Percentiles rank a stretch among this genome's conserved stretches.
Evolutionary conservation across 495 filamentous ascomycete genomes (phyloP).

Genomic region (Cercophora newfieldiana): DNA sequence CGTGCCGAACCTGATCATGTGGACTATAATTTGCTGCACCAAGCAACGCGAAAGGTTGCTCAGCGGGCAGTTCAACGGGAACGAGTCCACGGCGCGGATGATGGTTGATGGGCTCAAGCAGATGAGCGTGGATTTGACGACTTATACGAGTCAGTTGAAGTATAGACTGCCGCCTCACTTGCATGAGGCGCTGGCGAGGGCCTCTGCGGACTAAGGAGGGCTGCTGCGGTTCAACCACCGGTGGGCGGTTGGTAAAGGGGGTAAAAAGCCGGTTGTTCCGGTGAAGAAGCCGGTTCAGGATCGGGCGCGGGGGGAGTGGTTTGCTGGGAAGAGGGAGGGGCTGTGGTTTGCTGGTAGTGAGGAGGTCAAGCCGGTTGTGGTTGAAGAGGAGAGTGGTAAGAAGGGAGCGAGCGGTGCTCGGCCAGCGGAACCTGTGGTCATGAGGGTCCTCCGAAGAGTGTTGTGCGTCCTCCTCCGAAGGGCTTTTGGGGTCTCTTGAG

Average conservation of each 20-base stretch:
- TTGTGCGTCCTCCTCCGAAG: too few relatives aligned
- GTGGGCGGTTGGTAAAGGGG: background rate
- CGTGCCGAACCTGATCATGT: slow-evolving; percentile 84
- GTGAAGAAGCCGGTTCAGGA: background rate
- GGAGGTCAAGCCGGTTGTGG: too few relatives aligned
- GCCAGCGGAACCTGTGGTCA: too few relatives aligned
- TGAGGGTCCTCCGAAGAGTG: too few relatives aligned
- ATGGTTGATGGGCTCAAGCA: slow-evolving; percentile 70
- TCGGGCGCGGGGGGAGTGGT: too few relatives aligned
- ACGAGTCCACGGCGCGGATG: slow-evolving; percentile 63
- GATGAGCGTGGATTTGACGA: slow-evolving; percentile 82
- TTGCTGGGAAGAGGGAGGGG: too few relatives aligned
- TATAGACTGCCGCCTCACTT: slow-evolving; percentile 74
- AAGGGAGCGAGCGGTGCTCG: too few relatives aligned
- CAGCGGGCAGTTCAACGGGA: slow-evolving; percentile 66
- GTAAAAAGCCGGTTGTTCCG: background rate
- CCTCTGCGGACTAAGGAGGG: slow-evolving; percentile 60
- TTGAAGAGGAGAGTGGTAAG: too few relatives aligned
- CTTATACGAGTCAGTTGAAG: slow-evolving; percentile 91
- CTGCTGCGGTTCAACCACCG: background rate
- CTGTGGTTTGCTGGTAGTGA: too few relatives aligned
- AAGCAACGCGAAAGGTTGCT: slow-evolving; percentile 67
- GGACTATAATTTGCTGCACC: slow-evolving; percentile 84
- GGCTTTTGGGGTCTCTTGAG: too few relatives aligned
- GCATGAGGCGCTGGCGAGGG: slow-evolving; percentile 78